A percentile compares a stretch with the other conserved stretches of the same genome.
phyloP scores from a whole-genome alignment of 495 filamentous ascomycete species.

The Hypoxylon fuscum region DNA sequence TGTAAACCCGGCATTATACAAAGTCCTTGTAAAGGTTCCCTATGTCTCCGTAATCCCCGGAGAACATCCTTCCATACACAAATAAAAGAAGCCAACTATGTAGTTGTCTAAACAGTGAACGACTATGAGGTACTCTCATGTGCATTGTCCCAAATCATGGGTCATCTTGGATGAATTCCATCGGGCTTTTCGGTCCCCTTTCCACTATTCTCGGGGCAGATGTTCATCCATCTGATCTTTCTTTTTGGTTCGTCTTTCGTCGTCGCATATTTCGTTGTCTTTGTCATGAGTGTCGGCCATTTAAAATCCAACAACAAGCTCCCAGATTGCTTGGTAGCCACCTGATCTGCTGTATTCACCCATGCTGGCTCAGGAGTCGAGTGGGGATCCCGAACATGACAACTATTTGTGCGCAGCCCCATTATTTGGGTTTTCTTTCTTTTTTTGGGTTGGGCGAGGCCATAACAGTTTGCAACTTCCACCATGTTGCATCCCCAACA shows the following conservation, averaged over 20 bases:
- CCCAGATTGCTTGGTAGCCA: conserved; percentile 1
- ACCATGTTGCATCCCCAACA: neutral
- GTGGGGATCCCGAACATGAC: too few relatives aligned
- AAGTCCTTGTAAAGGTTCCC: conserved; percentile 29
- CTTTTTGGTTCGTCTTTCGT: conserved; percentile 19
- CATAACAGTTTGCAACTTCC: neutral
- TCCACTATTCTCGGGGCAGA: conserved; percentile 10
- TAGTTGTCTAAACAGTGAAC: conserved; percentile 30
- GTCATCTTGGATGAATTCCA: conserved; percentile 11
- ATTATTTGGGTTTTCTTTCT: too few relatives aligned
- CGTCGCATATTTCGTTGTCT: conserved; percentile 17
- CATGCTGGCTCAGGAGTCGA: neutral
- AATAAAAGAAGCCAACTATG: conserved; percentile 27
- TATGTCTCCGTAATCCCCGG: conserved; percentile 19
- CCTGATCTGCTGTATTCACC: conserved; percentile 5
- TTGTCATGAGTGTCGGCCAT: conserved; percentile 4
- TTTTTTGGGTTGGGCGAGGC: conserved; percentile 1
- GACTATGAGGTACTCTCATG: conserved; percentile 22
- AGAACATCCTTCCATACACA: conserved; percentile 16
- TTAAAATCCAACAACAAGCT: too few relatives aligned
- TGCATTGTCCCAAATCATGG: conserved; percentile 5
- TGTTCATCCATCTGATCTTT: conserved; percentile 5
- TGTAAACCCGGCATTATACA: conserved; percentile 26
- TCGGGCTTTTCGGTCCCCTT: conserved; percentile 1
- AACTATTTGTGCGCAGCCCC: too few relatives aligned